phyloP scores from a whole-genome alignment of 768 basidiomycete species.

The Termitomyces sp. region DNA sequence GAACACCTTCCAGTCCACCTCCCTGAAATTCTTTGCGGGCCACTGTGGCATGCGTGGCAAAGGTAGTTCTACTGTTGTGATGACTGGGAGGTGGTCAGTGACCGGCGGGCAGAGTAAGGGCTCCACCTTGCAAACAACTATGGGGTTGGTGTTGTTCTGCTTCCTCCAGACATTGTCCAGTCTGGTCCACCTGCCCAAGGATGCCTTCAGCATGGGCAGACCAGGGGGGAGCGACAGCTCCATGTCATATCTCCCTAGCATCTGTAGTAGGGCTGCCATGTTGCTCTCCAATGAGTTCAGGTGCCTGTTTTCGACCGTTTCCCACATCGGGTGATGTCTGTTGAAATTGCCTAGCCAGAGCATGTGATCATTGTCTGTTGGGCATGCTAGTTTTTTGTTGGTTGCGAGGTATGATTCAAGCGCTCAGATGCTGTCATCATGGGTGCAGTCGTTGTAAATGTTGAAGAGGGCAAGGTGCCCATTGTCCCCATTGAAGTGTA shows the following conservation, averaged over 20 bases:
- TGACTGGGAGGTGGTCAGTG: too few species aligned
- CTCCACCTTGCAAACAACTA: too few species aligned
- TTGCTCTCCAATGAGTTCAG: neutral
- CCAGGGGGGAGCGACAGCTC: neutral
- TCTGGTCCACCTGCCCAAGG: neutral
- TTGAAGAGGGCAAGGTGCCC: neutral
- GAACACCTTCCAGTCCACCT: too few species aligned
- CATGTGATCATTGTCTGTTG: neutral
- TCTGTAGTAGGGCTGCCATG: neutral
- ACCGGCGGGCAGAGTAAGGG: too few species aligned
- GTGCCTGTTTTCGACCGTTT: neutral
- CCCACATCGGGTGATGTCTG: neutral
- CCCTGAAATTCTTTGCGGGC: too few species aligned
- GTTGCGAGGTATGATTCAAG: neutral
- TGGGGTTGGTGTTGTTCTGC: too few species aligned
- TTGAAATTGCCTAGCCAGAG: too few species aligned
- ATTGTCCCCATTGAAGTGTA: neutral
- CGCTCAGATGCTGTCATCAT: neutral
- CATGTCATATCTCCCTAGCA: neutral
- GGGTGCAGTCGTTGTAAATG: conserved; percentile 1
- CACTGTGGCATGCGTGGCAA: too few species aligned
- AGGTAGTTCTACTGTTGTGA: too few species aligned
- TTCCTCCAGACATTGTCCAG: too few species aligned
- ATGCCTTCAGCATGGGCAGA: neutral
- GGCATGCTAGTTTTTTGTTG: neutral